A percentile compares a stretch with the other conserved stretches of the same genome.
These are phyloP conservation scores for Trichoderma sp. DNA, from an alignment of 2,329 filamentous ascomycete species.

Conservation along the genomic window DNA sequence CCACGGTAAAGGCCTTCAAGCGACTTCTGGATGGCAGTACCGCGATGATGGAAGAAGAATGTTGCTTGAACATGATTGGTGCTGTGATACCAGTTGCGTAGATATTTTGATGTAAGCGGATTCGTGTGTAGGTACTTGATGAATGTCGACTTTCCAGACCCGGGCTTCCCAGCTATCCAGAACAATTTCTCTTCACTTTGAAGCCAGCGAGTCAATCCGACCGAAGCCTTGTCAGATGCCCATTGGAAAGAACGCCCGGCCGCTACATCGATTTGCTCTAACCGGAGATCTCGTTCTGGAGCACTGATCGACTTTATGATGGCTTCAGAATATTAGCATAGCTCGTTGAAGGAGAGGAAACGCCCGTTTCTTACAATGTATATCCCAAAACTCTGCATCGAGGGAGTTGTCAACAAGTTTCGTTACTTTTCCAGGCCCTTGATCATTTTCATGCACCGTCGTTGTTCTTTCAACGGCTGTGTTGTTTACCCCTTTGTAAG, in stretches of 20 bases:
- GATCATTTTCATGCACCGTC: too few species aligned
- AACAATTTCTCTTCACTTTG: background rate
- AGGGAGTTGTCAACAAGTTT: background rate
- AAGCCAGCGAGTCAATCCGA: background rate
- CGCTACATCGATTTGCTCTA: background rate
- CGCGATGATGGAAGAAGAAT: slow-evolving; percentile 20
- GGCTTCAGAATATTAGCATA: background rate
- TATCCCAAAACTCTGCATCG: background rate
- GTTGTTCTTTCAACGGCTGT: too few species aligned
- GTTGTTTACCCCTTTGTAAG: too few species aligned
- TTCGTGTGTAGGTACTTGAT: slow-evolving; percentile 14
- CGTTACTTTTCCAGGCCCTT: too few species aligned
- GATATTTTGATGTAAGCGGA: background rate
- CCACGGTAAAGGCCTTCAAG: slow-evolving; percentile 5
- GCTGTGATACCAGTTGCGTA: background rate
- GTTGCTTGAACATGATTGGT: background rate
- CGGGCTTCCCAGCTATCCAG: slow-evolving; percentile 14
- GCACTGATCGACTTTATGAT: background rate
- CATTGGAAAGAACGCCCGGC: slow-evolving; percentile 10
- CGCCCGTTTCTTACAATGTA: background rate
- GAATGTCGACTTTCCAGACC: slow-evolving; percentile 19
- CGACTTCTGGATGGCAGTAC: slow-evolving; percentile 1
- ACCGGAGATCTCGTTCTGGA: background rate
- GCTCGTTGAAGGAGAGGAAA: background rate
- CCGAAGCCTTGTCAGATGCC: background rate